These are phyloP conservation scores for Pichia sp. DNA, from an alignment of 1,139 yeast species.

Conservation along the genomic window DNA sequence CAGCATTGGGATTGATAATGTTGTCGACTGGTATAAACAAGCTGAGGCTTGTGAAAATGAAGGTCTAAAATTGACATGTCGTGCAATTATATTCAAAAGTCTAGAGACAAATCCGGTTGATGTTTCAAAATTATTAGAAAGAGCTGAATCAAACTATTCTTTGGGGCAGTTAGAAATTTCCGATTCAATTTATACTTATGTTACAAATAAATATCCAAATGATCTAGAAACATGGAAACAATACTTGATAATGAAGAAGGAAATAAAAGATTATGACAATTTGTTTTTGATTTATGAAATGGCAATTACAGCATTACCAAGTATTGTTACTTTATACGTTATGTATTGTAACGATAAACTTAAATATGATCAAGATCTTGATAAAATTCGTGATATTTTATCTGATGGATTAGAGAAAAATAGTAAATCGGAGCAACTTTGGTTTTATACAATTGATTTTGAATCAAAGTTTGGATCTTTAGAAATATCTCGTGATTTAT, in stretches of 20 bases:
- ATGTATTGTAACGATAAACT: slow-evolving; percentile 72
- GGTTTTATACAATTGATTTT: slow-evolving; percentile 67
- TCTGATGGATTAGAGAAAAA: slow-evolving; percentile 38
- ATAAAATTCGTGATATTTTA: slow-evolving; percentile 49
- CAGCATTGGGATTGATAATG: slow-evolving; percentile 28
- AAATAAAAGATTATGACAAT: slow-evolving; percentile 7
- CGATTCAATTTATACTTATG: slow-evolving; percentile 41
- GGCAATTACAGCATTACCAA: slow-evolving; percentile 45
- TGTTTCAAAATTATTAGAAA: background rate
- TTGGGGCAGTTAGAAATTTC: slow-evolving; percentile 35
- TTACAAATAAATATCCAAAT: slow-evolving; percentile 43
- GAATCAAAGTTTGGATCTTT: slow-evolving; percentile 43
- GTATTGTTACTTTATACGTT: slow-evolving; percentile 46
- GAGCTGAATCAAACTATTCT: slow-evolving; percentile 24
- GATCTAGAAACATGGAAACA: slow-evolving; percentile 51
- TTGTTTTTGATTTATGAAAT: slow-evolving; percentile 47
- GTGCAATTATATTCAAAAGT: slow-evolving; percentile 33
- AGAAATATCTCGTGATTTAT: slow-evolving; percentile 36
- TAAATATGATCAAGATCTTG: slow-evolving; percentile 38
- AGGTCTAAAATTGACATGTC: slow-evolving; percentile 33
- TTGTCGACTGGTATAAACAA: slow-evolving; percentile 39
- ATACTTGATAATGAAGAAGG: slow-evolving; percentile 43
- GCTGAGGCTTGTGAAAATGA: slow-evolving; percentile 37
- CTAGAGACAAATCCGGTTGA: slow-evolving; percentile 16
- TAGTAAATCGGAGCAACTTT: slow-evolving; percentile 48